Evolutionary conservation across 2,329 filamentous ascomycete genomes (phyloP), one percentile per base, ranked within the genome.

Genomic region (Monilinia polystroma): DNA sequence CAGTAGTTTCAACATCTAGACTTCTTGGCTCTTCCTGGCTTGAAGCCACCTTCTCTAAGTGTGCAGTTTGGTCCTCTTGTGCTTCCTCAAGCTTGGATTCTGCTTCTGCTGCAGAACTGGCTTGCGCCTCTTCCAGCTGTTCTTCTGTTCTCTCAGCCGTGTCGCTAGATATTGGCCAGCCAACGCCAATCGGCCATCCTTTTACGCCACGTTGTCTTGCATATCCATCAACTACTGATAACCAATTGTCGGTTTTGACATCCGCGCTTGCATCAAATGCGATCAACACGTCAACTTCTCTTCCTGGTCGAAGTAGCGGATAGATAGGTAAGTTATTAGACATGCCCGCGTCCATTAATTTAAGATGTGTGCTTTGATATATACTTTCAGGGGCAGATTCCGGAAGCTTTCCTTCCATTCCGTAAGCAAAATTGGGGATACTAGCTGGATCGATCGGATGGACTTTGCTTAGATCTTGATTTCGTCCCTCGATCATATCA

Each of bases 271-370:
- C 93, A 77, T 99, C 95, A 76, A 99, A 99, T 3, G 93, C 92
- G 56, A 99, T 86, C 56, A 98, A 81, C 54, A 99, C 84, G 73
- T 99, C 95, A 7, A 99, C 89, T 66, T 96, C 85, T 47, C 95
- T 86, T 2, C 93, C 94, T 0, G 92, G 92, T 14, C 95, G 88
- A 23, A 99, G 87, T 4, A 98, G 84, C 0, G 95, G 95, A 76
- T 99, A 99, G 53, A 98, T 93, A 1, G 95, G 95, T 11, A 99
- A 82, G 75, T 99, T 99, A 77, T 99, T 98, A 71, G 91, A 96
- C 95, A 99, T 99, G 62, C 95, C 95, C 1, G 95, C 93, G 77
- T 99, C 95, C 93, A 97, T 98, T 20, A 94, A 83, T 70, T 91
- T 89, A 23, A 94, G 83, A 76, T 96, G 90, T 55, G 88, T 83